Conservation (phyloP, 2,329 filamentous ascomycete genomes). For the Coniochaeta pulveracea region DNA sequence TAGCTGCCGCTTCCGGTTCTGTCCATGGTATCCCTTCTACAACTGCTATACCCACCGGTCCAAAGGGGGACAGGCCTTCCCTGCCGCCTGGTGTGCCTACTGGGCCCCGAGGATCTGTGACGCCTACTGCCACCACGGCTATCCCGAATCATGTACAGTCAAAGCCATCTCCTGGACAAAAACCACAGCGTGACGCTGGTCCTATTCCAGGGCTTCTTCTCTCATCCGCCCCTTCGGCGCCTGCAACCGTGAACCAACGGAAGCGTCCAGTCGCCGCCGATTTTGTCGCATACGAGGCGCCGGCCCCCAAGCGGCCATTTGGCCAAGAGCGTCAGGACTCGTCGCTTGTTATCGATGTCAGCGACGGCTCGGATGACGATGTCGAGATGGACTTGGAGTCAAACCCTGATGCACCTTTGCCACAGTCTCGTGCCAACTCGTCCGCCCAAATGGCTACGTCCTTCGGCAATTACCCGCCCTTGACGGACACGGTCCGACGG, state of each 20-base stretch:
- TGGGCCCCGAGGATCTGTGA: too few relatives aligned
- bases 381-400: conserved; percentile 55
- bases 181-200: not conserved
- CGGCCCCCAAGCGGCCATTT: conserved; percentile 46
- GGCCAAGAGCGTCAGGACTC: conserved; percentile 46
- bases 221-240: conserved; percentile 10
- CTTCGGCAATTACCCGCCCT: conserved; percentile 32
- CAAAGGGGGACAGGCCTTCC: too few relatives aligned
- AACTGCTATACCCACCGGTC: too few relatives aligned
- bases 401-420: conserved; percentile 26
- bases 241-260: conserved; percentile 14
- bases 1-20: too few relatives aligned
- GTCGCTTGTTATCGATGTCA: conserved; percentile 72
- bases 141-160: too few relatives aligned
- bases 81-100: too few relatives aligned
- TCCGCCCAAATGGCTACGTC: conserved; percentile 23
- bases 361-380: conserved; percentile 54
- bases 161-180: not conserved
- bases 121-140: too few relatives aligned
- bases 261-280: conserved; percentile 53
- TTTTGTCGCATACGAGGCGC: conserved; percentile 45
- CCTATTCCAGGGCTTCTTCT: conserved; percentile 9
- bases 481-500: conserved; percentile 26
- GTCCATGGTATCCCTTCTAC: too few relatives aligned
- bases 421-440: conserved; percentile 18